Conservation (phyloP, 345 rosid species). For the Adansonia digitata region DNA sequence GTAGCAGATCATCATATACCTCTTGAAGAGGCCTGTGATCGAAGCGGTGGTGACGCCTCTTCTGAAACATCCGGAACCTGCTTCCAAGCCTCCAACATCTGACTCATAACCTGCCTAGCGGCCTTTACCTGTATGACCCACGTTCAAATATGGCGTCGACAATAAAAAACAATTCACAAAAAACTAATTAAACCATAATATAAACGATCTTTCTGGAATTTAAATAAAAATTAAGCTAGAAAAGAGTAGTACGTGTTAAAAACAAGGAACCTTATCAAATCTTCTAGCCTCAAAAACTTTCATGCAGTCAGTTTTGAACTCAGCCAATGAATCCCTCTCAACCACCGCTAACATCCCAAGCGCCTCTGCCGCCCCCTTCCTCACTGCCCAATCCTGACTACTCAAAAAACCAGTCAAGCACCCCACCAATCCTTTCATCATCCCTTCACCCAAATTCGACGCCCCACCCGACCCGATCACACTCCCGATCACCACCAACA, state of each 20-base stretch:
- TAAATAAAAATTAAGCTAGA: not conserved
- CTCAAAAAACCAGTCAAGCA: constrained; percentile 61
- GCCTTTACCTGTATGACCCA: constrained; percentile 65
- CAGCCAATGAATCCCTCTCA: constrained; percentile 64
- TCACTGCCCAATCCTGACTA: constrained; percentile 79
- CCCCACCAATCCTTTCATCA: constrained; percentile 47
- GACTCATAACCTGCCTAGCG: constrained; percentile 81
- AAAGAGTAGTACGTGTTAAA: not conserved
- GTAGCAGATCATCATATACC: constrained; percentile 33
- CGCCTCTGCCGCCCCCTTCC: constrained; percentile 88
- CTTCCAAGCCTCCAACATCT: constrained; percentile 91
- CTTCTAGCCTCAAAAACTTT: constrained; percentile 65
- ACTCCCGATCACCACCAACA: constrained; percentile 70
- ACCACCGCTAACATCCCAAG: constrained; percentile 61
- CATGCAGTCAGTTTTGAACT: constrained; percentile 59
- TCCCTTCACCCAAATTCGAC: constrained; percentile 21
- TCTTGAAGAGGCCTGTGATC: constrained; percentile 60
- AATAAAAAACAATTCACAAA: not conserved
- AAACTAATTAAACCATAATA: not conserved
- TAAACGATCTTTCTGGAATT: not conserved
- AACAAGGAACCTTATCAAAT: constrained; percentile 65
- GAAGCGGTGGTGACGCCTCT: constrained; percentile 63
- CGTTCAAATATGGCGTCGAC: not conserved
- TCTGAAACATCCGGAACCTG: constrained; percentile 83
- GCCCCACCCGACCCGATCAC: constrained; percentile 78